Percentiles rank a stretch among this genome's conserved stretches.
Evolutionary conservation across 495 filamentous ascomycete genomes (phyloP).

Genomic region (Pyronema omphalodes): DNA sequence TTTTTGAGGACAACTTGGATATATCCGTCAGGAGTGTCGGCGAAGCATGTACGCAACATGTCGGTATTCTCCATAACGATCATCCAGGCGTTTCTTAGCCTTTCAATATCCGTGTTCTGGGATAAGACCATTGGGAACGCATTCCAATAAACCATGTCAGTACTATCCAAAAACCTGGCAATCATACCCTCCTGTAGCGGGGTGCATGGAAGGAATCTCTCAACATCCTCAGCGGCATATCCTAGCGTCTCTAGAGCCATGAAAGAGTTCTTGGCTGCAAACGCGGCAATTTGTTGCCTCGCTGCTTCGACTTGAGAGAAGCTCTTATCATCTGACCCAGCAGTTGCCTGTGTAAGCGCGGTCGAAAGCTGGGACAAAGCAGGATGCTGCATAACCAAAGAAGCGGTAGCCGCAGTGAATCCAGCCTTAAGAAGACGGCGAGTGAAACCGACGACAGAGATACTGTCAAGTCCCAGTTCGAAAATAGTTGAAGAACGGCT

Average conservation of each 20-base stretch:
- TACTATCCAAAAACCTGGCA: constrained; percentile 39
- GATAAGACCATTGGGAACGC: constrained; percentile 41
- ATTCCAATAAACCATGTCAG: constrained; percentile 47
- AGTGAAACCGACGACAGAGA: constrained; percentile 51
- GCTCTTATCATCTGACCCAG: constrained; percentile 24
- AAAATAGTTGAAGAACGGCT: constrained; percentile 46
- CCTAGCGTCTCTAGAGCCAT: constrained; percentile 31
- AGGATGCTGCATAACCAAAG: constrained; percentile 46
- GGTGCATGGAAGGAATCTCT: constrained; percentile 57
- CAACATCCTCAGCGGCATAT: constrained; percentile 32
- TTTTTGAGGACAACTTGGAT: constrained; percentile 45
- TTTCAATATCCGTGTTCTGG: constrained; percentile 25
- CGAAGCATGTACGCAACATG: constrained; percentile 48
- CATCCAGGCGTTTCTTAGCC: constrained; percentile 35
- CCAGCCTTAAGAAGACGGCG: constrained; percentile 26
- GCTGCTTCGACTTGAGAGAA: constrained; percentile 21
- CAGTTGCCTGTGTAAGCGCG: constrained; percentile 9
- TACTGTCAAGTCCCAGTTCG: constrained; percentile 67
- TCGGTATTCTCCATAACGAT: constrained; percentile 31
- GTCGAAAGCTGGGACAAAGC: constrained; percentile 32
- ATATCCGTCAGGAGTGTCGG: constrained; percentile 47
- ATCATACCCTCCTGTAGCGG: constrained; percentile 68
- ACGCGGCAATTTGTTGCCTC: constrained; percentile 39
- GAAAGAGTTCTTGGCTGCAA: constrained; percentile 35
- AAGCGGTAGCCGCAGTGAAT: constrained; percentile 38